A percentile compares a stretch with the other conserved stretches of the same genome.
These are phyloP conservation scores for Penicillium sp. DNA, from an alignment of 2,329 filamentous ascomycete genomes.

Conservation along the genomic window DNA sequence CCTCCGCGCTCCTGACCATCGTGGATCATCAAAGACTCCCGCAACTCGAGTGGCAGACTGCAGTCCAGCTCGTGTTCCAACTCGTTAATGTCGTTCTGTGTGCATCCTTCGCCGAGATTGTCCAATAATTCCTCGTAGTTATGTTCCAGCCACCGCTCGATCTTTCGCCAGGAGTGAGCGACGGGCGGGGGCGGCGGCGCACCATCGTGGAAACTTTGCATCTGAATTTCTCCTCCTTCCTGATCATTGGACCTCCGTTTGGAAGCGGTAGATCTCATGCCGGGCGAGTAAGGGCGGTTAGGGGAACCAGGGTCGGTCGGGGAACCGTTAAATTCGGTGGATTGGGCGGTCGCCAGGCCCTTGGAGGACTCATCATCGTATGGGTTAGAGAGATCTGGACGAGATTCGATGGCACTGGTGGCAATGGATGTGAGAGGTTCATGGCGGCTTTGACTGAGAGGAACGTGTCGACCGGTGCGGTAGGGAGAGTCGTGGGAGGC, in stretches of 20 bases:
- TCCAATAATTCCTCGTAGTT: slow-evolving; percentile 94
- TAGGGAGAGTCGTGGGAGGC: slow-evolving; percentile 92
- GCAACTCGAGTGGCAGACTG: slow-evolving; percentile 87
- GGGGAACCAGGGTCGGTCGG: slow-evolving; percentile 58
- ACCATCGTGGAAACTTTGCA: slow-evolving; percentile 94
- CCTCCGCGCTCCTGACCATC: slow-evolving; percentile 97
- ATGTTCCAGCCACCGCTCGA: slow-evolving; percentile 90
- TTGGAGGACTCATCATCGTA: slow-evolving; percentile 72
- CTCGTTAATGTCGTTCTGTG: slow-evolving; percentile 93
- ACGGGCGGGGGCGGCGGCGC: slow-evolving; percentile 87
- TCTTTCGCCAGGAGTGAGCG: slow-evolving; percentile 86
- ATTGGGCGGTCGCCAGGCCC: slow-evolving; percentile 56
- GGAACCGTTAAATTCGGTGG: slow-evolving; percentile 63
- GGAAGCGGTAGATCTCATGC: slow-evolving; percentile 76
- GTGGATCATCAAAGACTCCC: slow-evolving; percentile 86
- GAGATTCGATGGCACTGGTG: slow-evolving; percentile 82
- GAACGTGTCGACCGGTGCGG: slow-evolving; percentile 85
- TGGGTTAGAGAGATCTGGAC: slow-evolving; percentile 75
- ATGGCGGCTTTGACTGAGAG: slow-evolving; percentile 78
- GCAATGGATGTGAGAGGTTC: slow-evolving; percentile 83
- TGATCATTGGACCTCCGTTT: slow-evolving; percentile 60
- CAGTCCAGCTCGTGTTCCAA: slow-evolving; percentile 94
- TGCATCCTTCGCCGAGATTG: slow-evolving; percentile 89
- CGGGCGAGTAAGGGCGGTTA: slow-evolving; percentile 80
- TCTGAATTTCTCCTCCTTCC: slow-evolving; percentile 84